Percentiles rank a stretch among this genome's conserved stretches.
Conservation (phyloP, 1,284 basidiomycete genomes). For the Peniophora sp. region DNA sequence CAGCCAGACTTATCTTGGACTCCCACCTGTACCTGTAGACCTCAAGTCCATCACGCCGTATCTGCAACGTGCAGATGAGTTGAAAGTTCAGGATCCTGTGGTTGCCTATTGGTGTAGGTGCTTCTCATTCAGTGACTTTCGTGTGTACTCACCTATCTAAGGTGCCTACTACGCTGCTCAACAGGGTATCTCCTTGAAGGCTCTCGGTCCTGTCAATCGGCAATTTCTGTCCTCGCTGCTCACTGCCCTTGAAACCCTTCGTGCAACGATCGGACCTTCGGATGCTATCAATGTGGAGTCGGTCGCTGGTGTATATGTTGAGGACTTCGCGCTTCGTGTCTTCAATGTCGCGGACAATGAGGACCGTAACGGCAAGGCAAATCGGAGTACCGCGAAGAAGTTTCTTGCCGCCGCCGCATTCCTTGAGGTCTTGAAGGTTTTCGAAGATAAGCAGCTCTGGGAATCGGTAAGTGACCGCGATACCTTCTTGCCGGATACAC, state of each 20-base stretch:
- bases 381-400: constrained; percentile 80
- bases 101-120: constrained; percentile 91
- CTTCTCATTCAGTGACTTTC: constrained; percentile 1
- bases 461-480: constrained; percentile 8
- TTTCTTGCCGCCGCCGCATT: constrained; percentile 86
- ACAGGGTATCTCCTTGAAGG: constrained; percentile 69
- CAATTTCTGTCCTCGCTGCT: constrained; percentile 71
- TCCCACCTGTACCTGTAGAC: constrained; percentile 47
- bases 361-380: constrained; percentile 72
- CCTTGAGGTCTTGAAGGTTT: constrained; percentile 74
- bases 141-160: constrained; percentile 23
- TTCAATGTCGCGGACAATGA: constrained; percentile 89
- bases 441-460: constrained; percentile 33
- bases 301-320: constrained; percentile 82
- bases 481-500: constrained; percentile 19
- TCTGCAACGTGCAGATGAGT: constrained; percentile 86
- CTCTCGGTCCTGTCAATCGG: constrained; percentile 53
- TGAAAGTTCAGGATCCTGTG: constrained; percentile 74
- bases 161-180: constrained; percentile 89
- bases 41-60: constrained; percentile 69
- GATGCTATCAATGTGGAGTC: constrained; percentile 83
- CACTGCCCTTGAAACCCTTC: constrained; percentile 76
- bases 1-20: constrained; percentile 27
- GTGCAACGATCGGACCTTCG: constrained; percentile 62
- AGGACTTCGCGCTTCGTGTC: constrained; percentile 89